phyloP scores from a whole-genome alignment of 2,329 filamentous ascomycete species.

The Fonsecaea pedrosoi region DNA sequence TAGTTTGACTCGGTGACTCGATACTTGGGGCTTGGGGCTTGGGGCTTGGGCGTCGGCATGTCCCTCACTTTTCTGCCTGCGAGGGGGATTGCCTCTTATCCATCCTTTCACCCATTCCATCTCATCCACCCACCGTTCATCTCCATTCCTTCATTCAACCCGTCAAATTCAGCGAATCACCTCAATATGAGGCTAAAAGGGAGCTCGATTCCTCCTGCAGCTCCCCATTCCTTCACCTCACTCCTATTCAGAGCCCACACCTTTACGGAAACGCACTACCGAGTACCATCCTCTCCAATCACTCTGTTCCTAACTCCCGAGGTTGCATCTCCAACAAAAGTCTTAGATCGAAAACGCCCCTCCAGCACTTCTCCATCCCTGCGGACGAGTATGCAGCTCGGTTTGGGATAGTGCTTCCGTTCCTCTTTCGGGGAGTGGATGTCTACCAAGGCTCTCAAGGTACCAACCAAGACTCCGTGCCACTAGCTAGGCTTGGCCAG shows the following conservation, averaged over 20 bases:
- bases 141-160: background rate
- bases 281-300: slow-evolving; percentile 6
- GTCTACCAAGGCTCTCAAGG: background rate
- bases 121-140: background rate
- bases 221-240: background rate
- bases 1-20: background rate
- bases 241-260: background rate
- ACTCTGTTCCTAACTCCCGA: slow-evolving; percentile 11
- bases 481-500: background rate
- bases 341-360: background rate
- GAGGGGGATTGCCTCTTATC: background rate
- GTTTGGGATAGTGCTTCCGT: background rate
- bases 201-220: slow-evolving; percentile 5
- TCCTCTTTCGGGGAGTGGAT: background rate
- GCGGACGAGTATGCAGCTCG: background rate
- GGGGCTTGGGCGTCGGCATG: background rate
- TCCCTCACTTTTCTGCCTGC: background rate
- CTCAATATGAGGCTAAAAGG: slow-evolving; percentile 8
- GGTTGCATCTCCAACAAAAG: slow-evolving; percentile 9
- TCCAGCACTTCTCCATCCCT: background rate
- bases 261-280: background rate
- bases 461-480: background rate
- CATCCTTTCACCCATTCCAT: background rate
- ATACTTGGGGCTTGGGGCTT: background rate
- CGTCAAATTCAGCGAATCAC: slow-evolving; percentile 17